These are phyloP conservation scores for Rheum nobile DNA, from an alignment of 148 eudicot species.

Conservation along the genomic window DNA sequence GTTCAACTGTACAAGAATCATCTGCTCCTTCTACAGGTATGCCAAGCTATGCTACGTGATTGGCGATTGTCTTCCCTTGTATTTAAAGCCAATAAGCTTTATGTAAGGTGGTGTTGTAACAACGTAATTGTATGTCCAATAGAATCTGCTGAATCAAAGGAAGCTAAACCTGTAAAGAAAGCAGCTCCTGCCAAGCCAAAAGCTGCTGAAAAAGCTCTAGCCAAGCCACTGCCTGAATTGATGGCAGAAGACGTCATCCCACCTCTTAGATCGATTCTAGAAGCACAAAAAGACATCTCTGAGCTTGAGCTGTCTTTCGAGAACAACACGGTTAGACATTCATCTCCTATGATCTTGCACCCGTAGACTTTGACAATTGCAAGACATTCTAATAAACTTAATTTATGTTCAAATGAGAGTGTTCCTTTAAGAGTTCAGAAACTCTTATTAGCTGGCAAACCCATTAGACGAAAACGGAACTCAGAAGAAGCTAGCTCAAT, in stretches of 20 bases:
- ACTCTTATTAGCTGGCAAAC: no score
- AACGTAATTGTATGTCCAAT: neutral
- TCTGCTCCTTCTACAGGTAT: constrained; percentile 49
- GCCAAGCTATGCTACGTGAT: neutral
- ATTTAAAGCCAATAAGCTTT: neutral
- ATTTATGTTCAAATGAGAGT: neutral
- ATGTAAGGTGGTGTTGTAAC: neutral
- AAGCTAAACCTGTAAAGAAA: constrained; percentile 21
- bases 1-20: constrained; percentile 80
- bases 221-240: constrained; percentile 45
- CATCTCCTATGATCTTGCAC: neutral
- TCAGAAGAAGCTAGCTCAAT: neutral
- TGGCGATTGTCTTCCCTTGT: neutral
- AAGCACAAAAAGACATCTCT: constrained; percentile 56
- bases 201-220: constrained; percentile 51
- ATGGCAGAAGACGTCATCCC: constrained; percentile 90
- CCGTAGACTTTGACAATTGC: neutral
- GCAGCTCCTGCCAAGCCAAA: constrained; percentile 53
- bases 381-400: no score
- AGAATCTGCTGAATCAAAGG: constrained; percentile 51
- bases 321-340: constrained; percentile 43
- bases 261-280: constrained; percentile 41
- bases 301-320: constrained; percentile 52
- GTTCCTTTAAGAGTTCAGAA: neutral
- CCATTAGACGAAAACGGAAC: neutral